Evolutionary conservation across 2,329 filamentous ascomycete species (phyloP).

Genomic region (Neofusicoccum laricinum): DNA sequence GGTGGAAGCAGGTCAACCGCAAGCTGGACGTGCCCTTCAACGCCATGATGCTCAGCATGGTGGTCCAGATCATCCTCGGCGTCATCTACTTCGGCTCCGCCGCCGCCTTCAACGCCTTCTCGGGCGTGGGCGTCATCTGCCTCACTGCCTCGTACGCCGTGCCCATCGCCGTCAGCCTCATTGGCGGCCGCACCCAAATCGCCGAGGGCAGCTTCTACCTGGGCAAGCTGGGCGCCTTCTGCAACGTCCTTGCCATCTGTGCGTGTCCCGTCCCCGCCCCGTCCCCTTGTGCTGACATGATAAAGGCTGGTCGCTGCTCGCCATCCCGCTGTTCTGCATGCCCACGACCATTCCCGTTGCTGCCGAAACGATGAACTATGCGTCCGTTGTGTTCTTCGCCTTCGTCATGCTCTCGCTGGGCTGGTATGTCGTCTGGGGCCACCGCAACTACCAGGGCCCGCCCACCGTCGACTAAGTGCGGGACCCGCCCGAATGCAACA

Average conservation of each 20-base stretch:
- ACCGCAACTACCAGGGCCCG: constrained; percentile 65
- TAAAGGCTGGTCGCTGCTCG: constrained; percentile 60
- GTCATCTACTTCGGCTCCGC: constrained; percentile 68
- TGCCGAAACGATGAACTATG: constrained; percentile 65
- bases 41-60: constrained; percentile 70
- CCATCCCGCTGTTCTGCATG: constrained; percentile 73
- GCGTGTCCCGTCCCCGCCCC: constrained; percentile 18
- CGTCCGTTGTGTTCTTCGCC: constrained; percentile 69
- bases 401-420: constrained; percentile 59
- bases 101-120: constrained; percentile 71
- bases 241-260: constrained; percentile 60
- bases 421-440: constrained; percentile 70
- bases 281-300: not conserved
- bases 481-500: not conserved
- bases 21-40: constrained; percentile 60
- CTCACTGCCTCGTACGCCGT: constrained; percentile 66
- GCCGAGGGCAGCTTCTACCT: constrained; percentile 59
- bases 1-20: constrained; percentile 60
- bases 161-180: constrained; percentile 63
- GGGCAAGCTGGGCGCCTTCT: constrained; percentile 58
- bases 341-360: constrained; percentile 62
- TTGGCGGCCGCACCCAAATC: constrained; percentile 60
- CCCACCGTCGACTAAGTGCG: not conserved
- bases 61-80: constrained; percentile 61
- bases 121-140: constrained; percentile 67